Evolutionary conservation across 139 green algal species (phyloP).

Genomic region (Chlorella sp.): DNA sequence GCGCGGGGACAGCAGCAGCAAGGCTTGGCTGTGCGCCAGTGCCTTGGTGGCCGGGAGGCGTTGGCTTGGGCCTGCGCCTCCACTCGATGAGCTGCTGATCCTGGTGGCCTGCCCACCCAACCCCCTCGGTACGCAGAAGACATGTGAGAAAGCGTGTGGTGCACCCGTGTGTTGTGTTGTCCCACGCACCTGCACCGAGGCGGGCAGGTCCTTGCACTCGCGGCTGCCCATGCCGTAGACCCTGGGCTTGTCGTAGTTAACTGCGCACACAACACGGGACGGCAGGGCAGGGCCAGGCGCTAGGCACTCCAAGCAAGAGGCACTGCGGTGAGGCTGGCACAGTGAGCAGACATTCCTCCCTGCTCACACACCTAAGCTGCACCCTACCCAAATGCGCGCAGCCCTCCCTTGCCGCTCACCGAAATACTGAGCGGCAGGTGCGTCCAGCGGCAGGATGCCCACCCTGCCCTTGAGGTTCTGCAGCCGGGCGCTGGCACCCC

Average conservation of each 20-base stretch:
- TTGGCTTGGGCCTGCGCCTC: too few species aligned
- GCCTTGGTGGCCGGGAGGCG: too few species aligned
- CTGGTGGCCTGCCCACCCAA: too few species aligned
- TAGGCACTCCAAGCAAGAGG: too few species aligned
- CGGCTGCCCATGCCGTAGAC: conserved; percentile 29
- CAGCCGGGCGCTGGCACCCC: not conserved
- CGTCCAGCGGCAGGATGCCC: conserved; percentile 14
- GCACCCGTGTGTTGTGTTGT: too few species aligned
- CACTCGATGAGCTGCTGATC: too few species aligned
- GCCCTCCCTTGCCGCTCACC: conserved; percentile 2
- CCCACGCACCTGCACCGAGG: conserved; percentile 6
- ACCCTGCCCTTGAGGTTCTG: conserved; percentile 5
- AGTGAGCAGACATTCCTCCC: not conserved
- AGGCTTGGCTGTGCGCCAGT: not conserved
- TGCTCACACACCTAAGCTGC: not conserved
- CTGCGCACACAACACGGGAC: too few species aligned
- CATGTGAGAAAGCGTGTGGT: too few species aligned
- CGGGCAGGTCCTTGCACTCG: conserved; percentile 12
- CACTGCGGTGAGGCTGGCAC: too few species aligned
- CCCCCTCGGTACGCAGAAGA: too few species aligned
- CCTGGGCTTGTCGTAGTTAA: not conserved
- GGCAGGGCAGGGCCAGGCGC: too few species aligned
- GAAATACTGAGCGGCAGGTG: conserved; percentile 13
- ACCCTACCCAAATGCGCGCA: too few species aligned
- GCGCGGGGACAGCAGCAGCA: not conserved